Evolutionary conservation across 1,284 basidiomycete species (phyloP), one percentile per base, ranked within the genome.

Genomic region (Sutorius eximius): DNA sequence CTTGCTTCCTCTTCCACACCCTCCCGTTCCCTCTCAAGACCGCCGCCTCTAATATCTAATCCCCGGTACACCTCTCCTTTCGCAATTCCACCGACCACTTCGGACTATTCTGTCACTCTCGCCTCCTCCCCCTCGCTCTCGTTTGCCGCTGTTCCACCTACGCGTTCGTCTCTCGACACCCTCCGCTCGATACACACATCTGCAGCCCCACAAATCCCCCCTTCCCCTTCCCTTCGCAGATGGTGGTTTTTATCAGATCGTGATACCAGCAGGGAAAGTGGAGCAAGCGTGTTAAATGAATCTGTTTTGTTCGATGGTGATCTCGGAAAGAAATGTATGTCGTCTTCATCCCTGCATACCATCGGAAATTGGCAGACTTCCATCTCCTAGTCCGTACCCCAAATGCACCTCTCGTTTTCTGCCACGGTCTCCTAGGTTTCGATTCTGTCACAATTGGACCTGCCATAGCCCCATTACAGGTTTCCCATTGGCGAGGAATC

Each of bases 401-500:
- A 0, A 80, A 82, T 57, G 83, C 93, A 61, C 95, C 95, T 0
- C 73, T 97, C 44, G 89, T 98, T 3, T 96, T 98, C 71, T 96
- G 94, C 62, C 95, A 98, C 66, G 95, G 95, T 9, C 80, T 97
- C 2, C 80, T 97, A 2, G 94, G 93, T 5, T 93, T 93, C 64
- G 91, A 94, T 68, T 86, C 84, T 0, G 82, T 90, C 57, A 86
- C 81, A 5, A 82, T 90, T 43, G 85, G 86, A 10, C 84, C 83
- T 2, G 73, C 84, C 16, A 86, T 93, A 54, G 86, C 89, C 11
- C 86, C 90, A 4, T 66, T 98, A 27, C 86, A 94, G 65, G 91
- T 98, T 45, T 82, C 87, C 5, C 94, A 98, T 70, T 98, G 95
- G 95, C 82, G 95, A 37, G 95, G 95, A 3, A 95, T 98, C 60